These are phyloP conservation scores for Melocanna baccifera DNA, from an alignment of 176 grass and related monocot species.

Conservation along the genomic window DNA sequence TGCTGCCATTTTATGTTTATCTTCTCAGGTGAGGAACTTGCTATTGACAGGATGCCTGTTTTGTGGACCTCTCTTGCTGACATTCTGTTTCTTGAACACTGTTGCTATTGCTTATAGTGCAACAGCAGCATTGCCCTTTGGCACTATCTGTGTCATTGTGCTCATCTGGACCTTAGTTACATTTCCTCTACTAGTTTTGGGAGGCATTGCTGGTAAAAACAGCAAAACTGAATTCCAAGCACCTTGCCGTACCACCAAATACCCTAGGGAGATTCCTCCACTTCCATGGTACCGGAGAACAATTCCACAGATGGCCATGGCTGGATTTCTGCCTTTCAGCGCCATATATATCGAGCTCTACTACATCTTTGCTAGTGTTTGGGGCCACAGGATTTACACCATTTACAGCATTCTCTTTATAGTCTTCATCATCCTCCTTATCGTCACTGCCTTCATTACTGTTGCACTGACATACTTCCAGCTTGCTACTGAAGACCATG, in stretches of 20 bases:
- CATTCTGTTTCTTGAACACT: constrained; percentile 96
- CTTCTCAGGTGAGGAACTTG: constrained; percentile 92
- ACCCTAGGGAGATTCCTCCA: constrained; percentile 85
- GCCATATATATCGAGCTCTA: constrained; percentile 97
- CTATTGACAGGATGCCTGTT: constrained; percentile 85
- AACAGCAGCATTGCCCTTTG: constrained; percentile 88
- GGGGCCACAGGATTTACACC: constrained; percentile 97
- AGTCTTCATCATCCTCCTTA: constrained; percentile 90
- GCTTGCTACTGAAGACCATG: constrained; percentile 97
- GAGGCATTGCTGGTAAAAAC: constrained; percentile 97
- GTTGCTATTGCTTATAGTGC: constrained; percentile 95
- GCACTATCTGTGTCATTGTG: constrained; percentile 93
- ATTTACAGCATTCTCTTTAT: constrained; percentile 99
- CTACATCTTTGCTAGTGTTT: constrained; percentile 98
- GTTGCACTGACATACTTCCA: constrained; percentile 98
- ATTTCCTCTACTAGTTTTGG: constrained; percentile 90
- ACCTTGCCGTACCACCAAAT: constrained; percentile 87
- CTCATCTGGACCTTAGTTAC: constrained; percentile 97
- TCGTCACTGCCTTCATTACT: constrained; percentile 94
- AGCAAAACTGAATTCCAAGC: constrained; percentile 88
- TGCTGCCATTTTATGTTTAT: neutral
- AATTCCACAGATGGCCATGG: constrained; percentile 95
- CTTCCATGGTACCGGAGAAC: constrained; percentile 82
- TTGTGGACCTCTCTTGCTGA: constrained; percentile 90
- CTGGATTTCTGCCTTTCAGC: constrained; percentile 94